A percentile compares a stretch with the other conserved stretches of the same genome.
Conservation (phyloP, 257 asterid genomes). For the Oldenlandia corymbosa region DNA sequence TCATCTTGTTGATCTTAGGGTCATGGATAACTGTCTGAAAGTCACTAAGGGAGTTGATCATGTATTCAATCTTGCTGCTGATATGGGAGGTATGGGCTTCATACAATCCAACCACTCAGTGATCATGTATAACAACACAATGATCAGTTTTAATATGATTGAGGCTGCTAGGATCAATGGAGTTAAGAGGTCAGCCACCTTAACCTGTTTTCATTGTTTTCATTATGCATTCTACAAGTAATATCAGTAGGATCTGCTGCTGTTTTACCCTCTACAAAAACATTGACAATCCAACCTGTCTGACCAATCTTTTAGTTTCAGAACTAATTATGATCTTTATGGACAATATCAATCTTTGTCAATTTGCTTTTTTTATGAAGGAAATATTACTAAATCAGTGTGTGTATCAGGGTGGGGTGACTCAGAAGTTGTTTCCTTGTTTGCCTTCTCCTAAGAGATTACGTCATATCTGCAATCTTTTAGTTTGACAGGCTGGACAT, state of each 20-base stretch:
- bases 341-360: background rate
- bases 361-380: background rate
- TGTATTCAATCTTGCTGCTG: slow-evolving; percentile 83
- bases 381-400: background rate
- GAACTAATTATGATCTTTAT: background rate
- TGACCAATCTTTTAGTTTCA: background rate
- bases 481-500: too few relatives aligned
- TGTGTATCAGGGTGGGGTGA: background rate
- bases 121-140: slow-evolving; percentile 78
- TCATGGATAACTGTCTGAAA: slow-evolving; percentile 79
- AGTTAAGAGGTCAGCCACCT: slow-evolving; percentile 51
- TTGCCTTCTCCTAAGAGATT: background rate
- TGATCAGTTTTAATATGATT: slow-evolving; percentile 83
- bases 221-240: background rate
- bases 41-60: slow-evolving; percentile 61
- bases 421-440: background rate
- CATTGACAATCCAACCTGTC: background rate
- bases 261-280: background rate
- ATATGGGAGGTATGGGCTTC: slow-evolving; percentile 92
- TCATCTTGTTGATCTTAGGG: slow-evolving; percentile 82
- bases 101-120: slow-evolving; percentile 85
- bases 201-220: slow-evolving; percentile 11
- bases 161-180: slow-evolving; percentile 76
- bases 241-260: background rate
- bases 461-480: background rate